Conservation (phyloP, 164 flowering plant genomes). For the Berberis vulgaris region DNA sequence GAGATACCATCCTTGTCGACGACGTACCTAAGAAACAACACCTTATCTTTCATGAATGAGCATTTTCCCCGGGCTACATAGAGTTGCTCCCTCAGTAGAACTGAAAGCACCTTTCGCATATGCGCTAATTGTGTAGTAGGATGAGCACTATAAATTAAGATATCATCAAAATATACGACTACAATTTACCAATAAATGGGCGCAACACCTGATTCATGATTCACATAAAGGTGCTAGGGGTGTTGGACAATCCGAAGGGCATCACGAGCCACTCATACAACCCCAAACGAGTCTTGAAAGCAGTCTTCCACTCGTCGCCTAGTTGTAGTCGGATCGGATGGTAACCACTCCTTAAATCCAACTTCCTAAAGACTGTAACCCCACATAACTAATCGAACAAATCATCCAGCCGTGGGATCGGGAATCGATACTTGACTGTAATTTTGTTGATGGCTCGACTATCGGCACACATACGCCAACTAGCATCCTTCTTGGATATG, state of each 20-base stretch:
- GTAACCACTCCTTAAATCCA: too few species aligned
- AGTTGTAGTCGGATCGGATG: too few species aligned
- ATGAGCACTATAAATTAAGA: neutral
- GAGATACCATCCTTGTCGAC: constrained; percentile 1
- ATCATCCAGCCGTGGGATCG: too few species aligned
- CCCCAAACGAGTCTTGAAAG: too few species aligned
- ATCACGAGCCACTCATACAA: constrained; percentile 1
- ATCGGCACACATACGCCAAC: too few species aligned
- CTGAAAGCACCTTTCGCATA: neutral
- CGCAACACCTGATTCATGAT: neutral
- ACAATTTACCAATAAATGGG: neutral
- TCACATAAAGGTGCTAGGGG: neutral
- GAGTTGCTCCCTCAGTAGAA: neutral
- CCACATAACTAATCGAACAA: too few species aligned
- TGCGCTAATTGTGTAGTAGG: neutral
- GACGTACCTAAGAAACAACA: constrained; percentile 3
- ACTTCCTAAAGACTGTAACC: too few species aligned
- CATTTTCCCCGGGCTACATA: neutral
- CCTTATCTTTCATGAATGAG: neutral
- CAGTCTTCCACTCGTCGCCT: too few species aligned
- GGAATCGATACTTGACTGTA: too few species aligned
- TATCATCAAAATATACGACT: constrained; percentile 7
- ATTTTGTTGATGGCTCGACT: too few species aligned
- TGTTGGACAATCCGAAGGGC: constrained; percentile 1
- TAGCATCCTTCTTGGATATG: too few species aligned